These are phyloP conservation scores for Pulveroboletus frians DNA, from an alignment of 768 basidiomycete genomes.

Conservation along the genomic window DNA sequence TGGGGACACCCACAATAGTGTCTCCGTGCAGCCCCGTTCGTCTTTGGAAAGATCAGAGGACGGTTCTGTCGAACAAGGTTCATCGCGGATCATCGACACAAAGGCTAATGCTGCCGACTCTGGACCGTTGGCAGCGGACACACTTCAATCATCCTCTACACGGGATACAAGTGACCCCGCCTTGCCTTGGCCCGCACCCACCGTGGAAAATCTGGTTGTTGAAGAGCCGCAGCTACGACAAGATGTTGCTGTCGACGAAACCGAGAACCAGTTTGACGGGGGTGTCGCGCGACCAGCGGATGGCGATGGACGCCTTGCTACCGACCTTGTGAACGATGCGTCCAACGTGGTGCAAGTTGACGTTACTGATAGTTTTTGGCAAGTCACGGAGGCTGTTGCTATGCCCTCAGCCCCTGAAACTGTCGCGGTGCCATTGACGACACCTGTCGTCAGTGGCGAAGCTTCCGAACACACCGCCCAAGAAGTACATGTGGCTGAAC, in stretches of 20 bases:
- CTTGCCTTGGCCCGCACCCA: background rate
- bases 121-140: constrained; percentile 2
- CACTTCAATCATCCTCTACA: background rate
- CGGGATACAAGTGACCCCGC: constrained; percentile 1
- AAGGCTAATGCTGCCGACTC: background rate
- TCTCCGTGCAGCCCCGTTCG: background rate
- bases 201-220: background rate
- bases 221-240: background rate
- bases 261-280: background rate
- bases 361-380: constrained; percentile 2
- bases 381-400: constrained; percentile 3
- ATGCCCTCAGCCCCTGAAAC: background rate
- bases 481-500: constrained; percentile 2
- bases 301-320: background rate
- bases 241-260: background rate
- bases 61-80: constrained; percentile 6
- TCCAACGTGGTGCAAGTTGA: constrained; percentile 2
- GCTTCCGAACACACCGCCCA: background rate
- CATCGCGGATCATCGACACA: background rate
- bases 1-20: background rate
- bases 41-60: constrained; percentile 7
- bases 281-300: background rate
- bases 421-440: background rate
- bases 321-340: background rate
- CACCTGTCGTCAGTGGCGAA: background rate